Base-by-base conservation (phyloP, 139 green algal genomes). In the Chlorella sp. region DNA sequence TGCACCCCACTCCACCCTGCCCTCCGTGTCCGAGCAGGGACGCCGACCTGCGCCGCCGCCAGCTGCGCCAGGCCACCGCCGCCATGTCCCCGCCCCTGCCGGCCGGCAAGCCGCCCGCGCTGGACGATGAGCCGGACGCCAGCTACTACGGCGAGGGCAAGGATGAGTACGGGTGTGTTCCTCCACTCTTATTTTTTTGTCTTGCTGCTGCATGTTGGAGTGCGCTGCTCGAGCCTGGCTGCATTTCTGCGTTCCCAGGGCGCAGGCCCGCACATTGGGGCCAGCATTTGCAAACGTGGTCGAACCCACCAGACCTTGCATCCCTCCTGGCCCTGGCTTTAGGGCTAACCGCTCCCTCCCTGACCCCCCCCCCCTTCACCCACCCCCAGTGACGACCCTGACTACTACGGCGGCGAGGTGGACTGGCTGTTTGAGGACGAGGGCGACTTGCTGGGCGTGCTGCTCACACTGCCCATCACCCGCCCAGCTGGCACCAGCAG, bases 401-500 rank as follows among this genome's bases (percentile, higher is more conserved):
- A 43, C 41, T 41, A 83, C 24, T 30, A 60, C 24, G 51, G 11
- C 26, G 4, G 9, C 20, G 38, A 83, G 3, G 34, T 74, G 20
- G 77, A 83, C 77, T 83, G 77, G 77, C 56, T 83, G 40, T 73
- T 83, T n/a, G 60, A 83, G 28, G 64, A 73, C 41, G 36, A 64
- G 4, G 56, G n/a, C 30, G 79, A 76, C 43, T 16, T 60, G 51
- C 51, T 60, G 51, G 51, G 51, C 51, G 13, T 38, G 6, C 36
- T 36, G 32, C 20, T 38, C 68, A 38, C 34, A 9, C 68, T 51
- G 11, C n/a, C 54, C 51, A 36, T 5, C 76, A 17, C 76, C 28
- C 58, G 32, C 56, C 4, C 54, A 36, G 30, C 36, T 5, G 17
- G 40, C 76, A 56, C 56, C 38, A 41, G 5, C 76, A 40, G 22